Percentiles rank a stretch among this genome's conserved stretches.
Evolutionary conservation across 2,329 filamentous ascomycete genomes (phyloP).

Genomic region (Alternaria viburni): DNA sequence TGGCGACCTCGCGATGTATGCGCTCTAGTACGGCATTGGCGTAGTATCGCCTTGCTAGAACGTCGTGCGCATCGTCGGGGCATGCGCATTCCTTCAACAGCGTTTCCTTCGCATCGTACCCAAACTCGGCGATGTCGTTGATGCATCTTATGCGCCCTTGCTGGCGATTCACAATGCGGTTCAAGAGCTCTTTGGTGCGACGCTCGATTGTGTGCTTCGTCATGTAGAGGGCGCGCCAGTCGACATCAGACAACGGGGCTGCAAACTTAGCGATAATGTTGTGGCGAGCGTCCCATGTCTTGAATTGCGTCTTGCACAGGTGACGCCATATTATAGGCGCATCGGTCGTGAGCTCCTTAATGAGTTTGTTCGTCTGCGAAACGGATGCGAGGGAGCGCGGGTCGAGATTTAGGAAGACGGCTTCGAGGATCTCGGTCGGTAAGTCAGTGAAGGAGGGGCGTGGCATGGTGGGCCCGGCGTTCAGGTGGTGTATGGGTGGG

Average conservation of each 20-base stretch:
- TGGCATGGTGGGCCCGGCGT: constrained; percentile 7
- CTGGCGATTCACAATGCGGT: constrained; percentile 74
- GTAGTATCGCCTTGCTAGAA: constrained; percentile 79
- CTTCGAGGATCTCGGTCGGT: constrained; percentile 85
- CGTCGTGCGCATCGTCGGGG: constrained; percentile 69
- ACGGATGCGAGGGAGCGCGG: constrained; percentile 59
- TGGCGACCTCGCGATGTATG: constrained; percentile 79
- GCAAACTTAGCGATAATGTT: constrained; percentile 42
- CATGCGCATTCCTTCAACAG: constrained; percentile 70
- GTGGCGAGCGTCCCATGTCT: constrained; percentile 70
- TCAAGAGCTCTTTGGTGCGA: constrained; percentile 54
- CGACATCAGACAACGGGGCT: constrained; percentile 60
- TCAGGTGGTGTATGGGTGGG: neutral
- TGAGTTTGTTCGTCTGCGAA: constrained; percentile 67
- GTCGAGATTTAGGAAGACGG: constrained; percentile 71
- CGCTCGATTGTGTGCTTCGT: constrained; percentile 44
- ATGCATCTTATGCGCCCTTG: constrained; percentile 72
- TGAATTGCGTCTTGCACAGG: constrained; percentile 73
- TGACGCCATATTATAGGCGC: constrained; percentile 80
- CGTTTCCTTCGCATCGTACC: constrained; percentile 89
- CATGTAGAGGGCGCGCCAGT: constrained; percentile 71
- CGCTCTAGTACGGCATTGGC: constrained; percentile 75
- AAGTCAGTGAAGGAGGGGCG: constrained; percentile 50
- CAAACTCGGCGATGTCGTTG: constrained; percentile 72
- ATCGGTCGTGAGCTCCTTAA: constrained; percentile 70